Conservation (phyloP, 176 grass and related monocot genomes). For the Rhynchospora tenuis region DNA sequence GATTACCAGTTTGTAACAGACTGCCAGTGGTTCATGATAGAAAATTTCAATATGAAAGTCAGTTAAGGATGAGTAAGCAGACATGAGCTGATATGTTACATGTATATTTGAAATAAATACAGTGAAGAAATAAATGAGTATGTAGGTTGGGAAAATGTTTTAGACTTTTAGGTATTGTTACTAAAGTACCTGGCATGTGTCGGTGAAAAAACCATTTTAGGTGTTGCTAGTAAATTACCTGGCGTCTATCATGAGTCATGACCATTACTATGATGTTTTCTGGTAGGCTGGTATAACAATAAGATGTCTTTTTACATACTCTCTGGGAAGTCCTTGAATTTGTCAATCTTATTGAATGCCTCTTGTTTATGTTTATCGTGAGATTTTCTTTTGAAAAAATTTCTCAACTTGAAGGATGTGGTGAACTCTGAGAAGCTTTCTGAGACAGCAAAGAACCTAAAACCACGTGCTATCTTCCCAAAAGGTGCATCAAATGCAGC, state of each 20-base stretch:
- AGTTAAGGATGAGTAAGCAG: background rate
- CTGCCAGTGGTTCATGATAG: background rate
- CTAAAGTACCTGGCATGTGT: background rate
- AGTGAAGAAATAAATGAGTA: background rate
- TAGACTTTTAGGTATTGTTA: background rate
- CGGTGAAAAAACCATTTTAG: background rate
- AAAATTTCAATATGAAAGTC: background rate
- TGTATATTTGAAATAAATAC: background rate
- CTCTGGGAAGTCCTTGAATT: conserved; percentile 5
- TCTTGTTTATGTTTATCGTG: conserved; percentile 12
- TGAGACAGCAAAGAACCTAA: conserved; percentile 47
- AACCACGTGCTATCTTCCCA: conserved; percentile 57
- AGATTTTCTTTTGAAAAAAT: conserved; percentile 16
- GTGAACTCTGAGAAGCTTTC: conserved; percentile 43
- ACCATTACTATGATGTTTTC: conserved; percentile 8
- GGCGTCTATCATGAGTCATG: conserved; percentile 1
- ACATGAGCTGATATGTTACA: background rate
- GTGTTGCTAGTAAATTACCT: background rate
- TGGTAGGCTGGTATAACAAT: background rate
- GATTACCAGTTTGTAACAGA: background rate
- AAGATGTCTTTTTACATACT: background rate
- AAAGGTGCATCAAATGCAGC: conserved; percentile 45
- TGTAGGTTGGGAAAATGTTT: background rate
- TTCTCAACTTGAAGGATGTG: conserved; percentile 46
- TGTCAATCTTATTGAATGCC: conserved; percentile 10